These are phyloP conservation scores for Termitomyces sp. DNA, from an alignment of 768 basidiomycete genomes.

Conservation along the genomic window DNA sequence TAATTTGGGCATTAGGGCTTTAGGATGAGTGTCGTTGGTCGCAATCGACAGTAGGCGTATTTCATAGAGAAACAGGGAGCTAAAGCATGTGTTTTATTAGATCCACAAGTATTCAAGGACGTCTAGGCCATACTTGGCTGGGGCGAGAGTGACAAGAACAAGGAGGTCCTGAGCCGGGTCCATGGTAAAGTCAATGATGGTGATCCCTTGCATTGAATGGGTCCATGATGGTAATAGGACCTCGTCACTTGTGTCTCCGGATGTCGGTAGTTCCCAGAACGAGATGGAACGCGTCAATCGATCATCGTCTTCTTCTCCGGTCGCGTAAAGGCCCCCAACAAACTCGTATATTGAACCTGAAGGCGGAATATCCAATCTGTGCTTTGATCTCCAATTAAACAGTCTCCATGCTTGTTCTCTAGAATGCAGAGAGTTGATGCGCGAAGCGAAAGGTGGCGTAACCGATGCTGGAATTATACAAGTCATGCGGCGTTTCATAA, in stretches of 20 bases:
- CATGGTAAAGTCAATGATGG: conserved; percentile 52
- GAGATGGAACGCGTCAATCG: conserved; percentile 38
- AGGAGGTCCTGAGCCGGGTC: conserved; percentile 50
- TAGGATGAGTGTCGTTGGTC: conserved; percentile 46
- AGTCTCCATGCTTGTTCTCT: conserved; percentile 45
- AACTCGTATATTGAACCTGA: conserved; percentile 48
- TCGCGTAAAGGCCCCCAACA: conserved; percentile 44
- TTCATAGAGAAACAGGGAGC: conserved; percentile 38
- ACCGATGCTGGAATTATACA: conserved; percentile 25
- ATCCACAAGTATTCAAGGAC: neutral
- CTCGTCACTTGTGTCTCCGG: conserved; percentile 16
- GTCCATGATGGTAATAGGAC: conserved; percentile 33
- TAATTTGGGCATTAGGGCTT: conserved; percentile 32
- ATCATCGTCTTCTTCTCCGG: conserved; percentile 38
- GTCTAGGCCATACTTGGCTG: conserved; percentile 30
- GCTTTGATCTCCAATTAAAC: conserved; percentile 30
- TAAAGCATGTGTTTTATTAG: conserved; percentile 13
- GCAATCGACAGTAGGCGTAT: conserved; percentile 45
- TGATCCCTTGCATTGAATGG: conserved; percentile 34
- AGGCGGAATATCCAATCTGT: conserved; percentile 32
- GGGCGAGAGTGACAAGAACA: conserved; percentile 40
- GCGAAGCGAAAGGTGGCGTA: conserved; percentile 29
- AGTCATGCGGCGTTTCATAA: conserved; percentile 40
- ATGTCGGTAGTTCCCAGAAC: conserved; percentile 41
- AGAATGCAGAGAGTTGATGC: conserved; percentile 33